Evolutionary conservation across 192 early-diverging fungal species (phyloP), one percentile per base, ranked within the genome.

Genomic region (Coemansia sp.): DNA sequence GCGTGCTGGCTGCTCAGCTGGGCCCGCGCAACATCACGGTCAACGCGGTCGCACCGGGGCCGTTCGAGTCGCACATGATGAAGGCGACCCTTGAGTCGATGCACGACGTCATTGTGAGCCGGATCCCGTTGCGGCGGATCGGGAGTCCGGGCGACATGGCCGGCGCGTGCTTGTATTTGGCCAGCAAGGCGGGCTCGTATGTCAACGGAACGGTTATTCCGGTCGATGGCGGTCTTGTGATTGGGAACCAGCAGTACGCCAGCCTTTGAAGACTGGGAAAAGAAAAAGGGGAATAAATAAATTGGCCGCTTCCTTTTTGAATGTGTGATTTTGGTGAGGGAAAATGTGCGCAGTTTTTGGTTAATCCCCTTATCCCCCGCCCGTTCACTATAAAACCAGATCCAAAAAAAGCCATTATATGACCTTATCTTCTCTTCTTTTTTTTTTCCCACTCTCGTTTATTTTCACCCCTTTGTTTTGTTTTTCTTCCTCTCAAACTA

Each of bases 121-220:
- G 49, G 33, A 69, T 90, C 59, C 92, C 92, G 9, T 40, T 91
- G 55, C 83, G 84, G 12, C 83, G 94, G 18, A 89, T 98, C 59
- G 95, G 96, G 0, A 64, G 67, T 12, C 72, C 90, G 1, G 84
- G 90, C 63, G 95, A 97, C 77, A 89, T 97, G 81, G 93, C 90
- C 43, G 95, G 90, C 18, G 77, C 91, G 90, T 16, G 77, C 91
- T 1, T 84, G 86, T 22, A 72, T 98, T 22, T 98, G 89, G 65
- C 69, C 95, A 56, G 83, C 86, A 3, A 86, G 84, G 93, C 89
- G 4, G 88, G 88, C 28, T 85, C 89, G 14, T 94, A 94, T 62
- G 75, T 92, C 31, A 93, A 86, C 14, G 95, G 95, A 19, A 83
- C 85, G 27, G 71, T 93, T 6, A 91, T 97, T 67, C 69, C 86